These are phyloP conservation scores for Eleusine indica DNA, from an alignment of 176 grass and related monocot genomes.

Conservation along the genomic window DNA sequence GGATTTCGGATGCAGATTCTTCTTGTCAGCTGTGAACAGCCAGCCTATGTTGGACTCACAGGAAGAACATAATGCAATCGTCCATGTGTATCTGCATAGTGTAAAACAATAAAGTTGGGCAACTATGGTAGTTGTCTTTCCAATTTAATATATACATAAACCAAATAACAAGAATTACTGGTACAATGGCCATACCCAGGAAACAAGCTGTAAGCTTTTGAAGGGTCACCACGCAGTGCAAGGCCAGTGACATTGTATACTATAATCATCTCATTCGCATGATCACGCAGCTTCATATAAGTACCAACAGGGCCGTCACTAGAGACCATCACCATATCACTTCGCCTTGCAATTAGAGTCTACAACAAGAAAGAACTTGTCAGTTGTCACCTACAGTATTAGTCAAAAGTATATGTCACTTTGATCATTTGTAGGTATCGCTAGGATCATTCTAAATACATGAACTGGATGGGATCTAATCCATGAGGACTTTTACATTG, in stretches of 20 bases:
- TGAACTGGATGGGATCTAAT: background rate
- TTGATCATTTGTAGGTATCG: constrained; percentile 13
- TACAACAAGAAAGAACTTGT: constrained; percentile 44
- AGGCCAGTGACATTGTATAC: constrained; percentile 63
- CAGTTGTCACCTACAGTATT: constrained; percentile 24
- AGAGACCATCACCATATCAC: constrained; percentile 77
- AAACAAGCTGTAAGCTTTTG: constrained; percentile 85
- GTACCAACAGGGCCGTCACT: constrained; percentile 52
- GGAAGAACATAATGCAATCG: constrained; percentile 51
- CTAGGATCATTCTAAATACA: constrained; percentile 1
- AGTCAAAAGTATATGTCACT: background rate
- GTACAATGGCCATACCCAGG: constrained; percentile 62
- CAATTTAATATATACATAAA: constrained; percentile 17
- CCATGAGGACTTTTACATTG: background rate
- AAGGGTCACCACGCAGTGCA: constrained; percentile 47
- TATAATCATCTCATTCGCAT: constrained; percentile 68
- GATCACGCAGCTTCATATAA: constrained; percentile 51
- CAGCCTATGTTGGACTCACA: constrained; percentile 80
- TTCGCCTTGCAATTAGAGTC: constrained; percentile 65
- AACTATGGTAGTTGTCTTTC: constrained; percentile 14
- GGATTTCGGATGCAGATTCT: constrained; percentile 71
- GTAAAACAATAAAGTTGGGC: background rate
- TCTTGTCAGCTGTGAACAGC: constrained; percentile 68
- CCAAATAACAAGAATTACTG: background rate
- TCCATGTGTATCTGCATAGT: constrained; percentile 79